Base-by-base conservation (phyloP, 257 asterid species). In the Solanum pinnatisectum region DNA sequence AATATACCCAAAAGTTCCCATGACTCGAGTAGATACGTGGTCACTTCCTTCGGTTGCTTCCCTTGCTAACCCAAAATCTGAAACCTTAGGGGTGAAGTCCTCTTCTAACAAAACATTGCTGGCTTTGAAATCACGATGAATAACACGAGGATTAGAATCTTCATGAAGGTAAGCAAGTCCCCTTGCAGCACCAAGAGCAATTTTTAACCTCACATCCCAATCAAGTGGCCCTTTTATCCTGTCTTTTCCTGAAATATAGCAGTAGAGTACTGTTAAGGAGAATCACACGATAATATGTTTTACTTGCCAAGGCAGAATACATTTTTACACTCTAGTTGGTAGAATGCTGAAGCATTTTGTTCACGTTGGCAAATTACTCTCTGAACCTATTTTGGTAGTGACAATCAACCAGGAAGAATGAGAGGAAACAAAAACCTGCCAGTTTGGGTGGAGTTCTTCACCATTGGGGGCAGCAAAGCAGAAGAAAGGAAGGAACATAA, bases 1-100 rank as follows among this genome's bases (percentile, higher is more conserved):
- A 88, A 89, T 91, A 68, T 95, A 97, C 99, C 99, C 99, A 82
- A 97, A 97, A 89, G 99, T 97, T 85, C 99, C 99, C 99, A 97
- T 97, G 91, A 97, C 99, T 65, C 99, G 93, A 70, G 99, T 97
- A 83, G 99, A 97, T 83, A 97, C 93, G 90, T 96, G 99, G 86
- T 95, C 93, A 88, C 97, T 94, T 87, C 99, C 99, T 90, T 97
- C 99, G 9, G 99, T 94, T 85, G 99, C 99, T 93, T 96, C 98
- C 83, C 99, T 91, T 22, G 99, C 99, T 92, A 97, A 91, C 88
- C 99, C 99, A 89, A 97, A 97, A 92, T 97, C 99, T 16, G 99
- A 94, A 85, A 97, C 99, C 93, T 97, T 97, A 68, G 99, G 99
- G 84, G 99, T 96, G 86, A 93, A 95, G 85, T 97, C 99, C 70